These are phyloP conservation scores for Claviceps digitariae DNA, from an alignment of 2,329 filamentous ascomycete species.

Conservation along the genomic window DNA sequence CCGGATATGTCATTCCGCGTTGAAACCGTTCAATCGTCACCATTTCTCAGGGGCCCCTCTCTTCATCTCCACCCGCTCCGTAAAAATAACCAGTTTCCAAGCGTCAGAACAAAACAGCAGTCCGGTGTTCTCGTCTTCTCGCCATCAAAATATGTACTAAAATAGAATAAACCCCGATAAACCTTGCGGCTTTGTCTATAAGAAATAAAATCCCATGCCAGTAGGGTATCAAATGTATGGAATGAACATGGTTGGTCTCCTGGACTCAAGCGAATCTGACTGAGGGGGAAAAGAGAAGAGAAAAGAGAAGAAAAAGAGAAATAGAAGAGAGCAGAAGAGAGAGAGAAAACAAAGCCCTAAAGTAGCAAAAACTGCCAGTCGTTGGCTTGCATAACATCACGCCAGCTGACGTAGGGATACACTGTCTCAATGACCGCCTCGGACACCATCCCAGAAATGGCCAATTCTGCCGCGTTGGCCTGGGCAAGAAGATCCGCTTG, in stretches of 20 bases:
- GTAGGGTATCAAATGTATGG: slow-evolving; percentile 16
- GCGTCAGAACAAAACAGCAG: neutral
- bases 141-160: neutral
- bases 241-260: slow-evolving; percentile 8
- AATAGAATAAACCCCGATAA: slow-evolving; percentile 5
- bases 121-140: neutral
- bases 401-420: slow-evolving; percentile 73
- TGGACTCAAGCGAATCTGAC: neutral
- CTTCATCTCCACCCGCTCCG: neutral
- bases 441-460: slow-evolving; percentile 11
- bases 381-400: slow-evolving; percentile 84
- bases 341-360: slow-evolving; percentile 27
- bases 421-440: slow-evolving; percentile 15
- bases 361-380: slow-evolving; percentile 89
- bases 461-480: slow-evolving; percentile 22
- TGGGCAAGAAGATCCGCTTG: slow-evolving; percentile 48
- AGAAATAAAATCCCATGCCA: slow-evolving; percentile 17
- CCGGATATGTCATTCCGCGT: neutral
- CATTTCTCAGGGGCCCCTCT: neutral
- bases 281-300: slow-evolving; percentile 8
- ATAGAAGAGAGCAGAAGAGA: slow-evolving; percentile 10
- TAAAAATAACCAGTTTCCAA: no score
- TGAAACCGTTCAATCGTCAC: neutral
- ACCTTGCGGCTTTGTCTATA: slow-evolving; percentile 30
- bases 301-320: slow-evolving; percentile 8